A percentile compares a stretch with the other conserved stretches of the same genome.
phyloP scores from a whole-genome alignment of 305 asterid genomes.

The Fraxinus albicans region DNA sequence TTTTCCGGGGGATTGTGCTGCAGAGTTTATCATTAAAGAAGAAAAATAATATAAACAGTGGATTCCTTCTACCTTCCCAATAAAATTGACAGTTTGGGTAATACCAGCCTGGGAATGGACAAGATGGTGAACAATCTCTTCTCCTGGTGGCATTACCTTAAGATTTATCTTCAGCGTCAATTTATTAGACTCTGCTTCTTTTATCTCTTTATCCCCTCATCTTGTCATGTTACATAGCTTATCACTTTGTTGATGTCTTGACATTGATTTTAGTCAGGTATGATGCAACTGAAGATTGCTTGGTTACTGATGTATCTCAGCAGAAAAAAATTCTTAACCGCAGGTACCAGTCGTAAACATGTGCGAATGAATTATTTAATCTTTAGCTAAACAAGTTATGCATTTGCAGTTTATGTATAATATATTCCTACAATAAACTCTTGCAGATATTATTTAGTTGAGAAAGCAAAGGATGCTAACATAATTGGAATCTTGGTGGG shows the following conservation, averaged over 20 bases:
- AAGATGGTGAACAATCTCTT: not conserved
- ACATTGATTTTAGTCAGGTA: slow-evolving; percentile 71
- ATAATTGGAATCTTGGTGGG: slow-evolving; percentile 94
- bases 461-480: slow-evolving; percentile 92
- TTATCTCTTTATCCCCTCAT: not conserved
- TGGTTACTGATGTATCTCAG: slow-evolving; percentile 64
- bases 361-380: slow-evolving; percentile 5
- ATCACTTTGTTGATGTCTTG: slow-evolving; percentile 5
- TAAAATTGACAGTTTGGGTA: not conserved
- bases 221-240: not conserved
- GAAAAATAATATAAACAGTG: not conserved
- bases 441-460: slow-evolving; percentile 85
- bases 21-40: not conserved
- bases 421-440: slow-evolving; percentile 12
- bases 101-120: slow-evolving; percentile 8
- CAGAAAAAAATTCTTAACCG: slow-evolving; percentile 74
- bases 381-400: slow-evolving; percentile 9
- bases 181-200: not conserved
- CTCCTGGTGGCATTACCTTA: not conserved
- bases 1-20: not conserved
- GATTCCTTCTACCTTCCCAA: not conserved
- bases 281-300: slow-evolving; percentile 58
- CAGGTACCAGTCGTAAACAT: slow-evolving; percentile 46
- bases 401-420: slow-evolving; percentile 4
- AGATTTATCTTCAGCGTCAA: slow-evolving; percentile 1